phyloP scores from a whole-genome alignment of 371 early-diverging fungal species.

The Mortierella sp. region DNA sequence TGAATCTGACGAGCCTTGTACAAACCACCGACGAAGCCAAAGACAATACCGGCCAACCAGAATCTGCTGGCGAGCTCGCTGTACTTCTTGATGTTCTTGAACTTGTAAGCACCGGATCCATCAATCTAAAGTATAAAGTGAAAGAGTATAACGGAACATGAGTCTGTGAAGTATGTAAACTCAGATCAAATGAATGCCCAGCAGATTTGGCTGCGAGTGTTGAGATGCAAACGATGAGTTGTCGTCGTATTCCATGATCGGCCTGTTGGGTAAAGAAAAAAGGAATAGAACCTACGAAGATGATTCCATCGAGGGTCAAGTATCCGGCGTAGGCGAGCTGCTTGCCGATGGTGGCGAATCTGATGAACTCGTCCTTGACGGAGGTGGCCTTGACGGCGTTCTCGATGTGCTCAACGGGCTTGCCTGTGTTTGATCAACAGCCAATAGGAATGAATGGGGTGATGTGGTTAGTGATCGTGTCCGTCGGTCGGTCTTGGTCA shows the following conservation, averaged over 20 bases:
- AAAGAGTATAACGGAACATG: slow-evolving; percentile 46
- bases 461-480: background rate
- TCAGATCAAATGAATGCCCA: background rate
- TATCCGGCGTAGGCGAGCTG: slow-evolving; percentile 68
- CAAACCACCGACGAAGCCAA: slow-evolving; percentile 67
- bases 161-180: background rate
- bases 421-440: slow-evolving; percentile 61
- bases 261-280: background rate
- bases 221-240: background rate
- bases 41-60: slow-evolving; percentile 76
- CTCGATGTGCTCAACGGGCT: slow-evolving; percentile 73
- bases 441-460: slow-evolving; percentile 9
- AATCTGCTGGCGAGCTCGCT: slow-evolving; percentile 64
- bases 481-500: slow-evolving; percentile 11
- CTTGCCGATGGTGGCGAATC: slow-evolving; percentile 61
- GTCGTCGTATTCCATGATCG: background rate
- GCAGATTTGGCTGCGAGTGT: background rate
- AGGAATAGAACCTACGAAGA: slow-evolving; percentile 64
- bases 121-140: slow-evolving; percentile 57
- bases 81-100: slow-evolving; percentile 66
- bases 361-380: slow-evolving; percentile 65
- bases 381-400: slow-evolving; percentile 64
- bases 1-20: slow-evolving; percentile 73
- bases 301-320: slow-evolving; percentile 68
- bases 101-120: slow-evolving; percentile 67